phyloP scores from a whole-genome alignment of 2,329 filamentous ascomycete species.

The Pseudogymnoascus sp. region DNA sequence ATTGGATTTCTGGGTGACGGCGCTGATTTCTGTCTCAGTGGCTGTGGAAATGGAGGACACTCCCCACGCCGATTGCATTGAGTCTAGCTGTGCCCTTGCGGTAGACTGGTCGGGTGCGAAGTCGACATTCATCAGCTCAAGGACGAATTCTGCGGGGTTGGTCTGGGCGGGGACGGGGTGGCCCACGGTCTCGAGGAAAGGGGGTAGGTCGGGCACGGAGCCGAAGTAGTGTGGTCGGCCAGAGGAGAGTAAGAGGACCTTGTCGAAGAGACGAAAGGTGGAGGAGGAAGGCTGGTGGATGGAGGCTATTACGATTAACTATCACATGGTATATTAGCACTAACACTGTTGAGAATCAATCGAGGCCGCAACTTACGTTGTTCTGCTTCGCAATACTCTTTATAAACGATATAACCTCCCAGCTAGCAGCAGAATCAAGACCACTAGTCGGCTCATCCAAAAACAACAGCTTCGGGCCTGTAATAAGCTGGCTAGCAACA shows the following conservation, averaged over 20 bases:
- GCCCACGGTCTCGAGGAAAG: slow-evolving; percentile 56
- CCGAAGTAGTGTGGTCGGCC: slow-evolving; percentile 70
- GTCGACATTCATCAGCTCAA: slow-evolving; percentile 72
- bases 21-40: slow-evolving; percentile 25
- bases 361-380: slow-evolving; percentile 40
- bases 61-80: slow-evolving; percentile 49
- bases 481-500: slow-evolving; percentile 74
- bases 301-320: slow-evolving; percentile 70
- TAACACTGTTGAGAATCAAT: slow-evolving; percentile 15
- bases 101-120: slow-evolving; percentile 48
- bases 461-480: slow-evolving; percentile 71
- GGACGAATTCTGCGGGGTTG: slow-evolving; percentile 73
- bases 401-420: slow-evolving; percentile 66
- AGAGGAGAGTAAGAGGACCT: slow-evolving; percentile 62
- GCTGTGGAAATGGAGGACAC: slow-evolving; percentile 35
- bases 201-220: slow-evolving; percentile 44
- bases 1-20: slow-evolving; percentile 11
- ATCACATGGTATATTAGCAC: slow-evolving; percentile 17
- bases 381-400: slow-evolving; percentile 56
- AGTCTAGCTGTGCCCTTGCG: slow-evolving; percentile 40
- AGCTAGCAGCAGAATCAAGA: slow-evolving; percentile 68
- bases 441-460: slow-evolving; percentile 80
- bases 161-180: slow-evolving; percentile 58
- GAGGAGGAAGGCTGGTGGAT: slow-evolving; percentile 80
- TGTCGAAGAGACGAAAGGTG: slow-evolving; percentile 75